Evolutionary conservation across 2,329 filamentous ascomycete genomes (phyloP).

Genomic region (Fusarium graminum): DNA sequence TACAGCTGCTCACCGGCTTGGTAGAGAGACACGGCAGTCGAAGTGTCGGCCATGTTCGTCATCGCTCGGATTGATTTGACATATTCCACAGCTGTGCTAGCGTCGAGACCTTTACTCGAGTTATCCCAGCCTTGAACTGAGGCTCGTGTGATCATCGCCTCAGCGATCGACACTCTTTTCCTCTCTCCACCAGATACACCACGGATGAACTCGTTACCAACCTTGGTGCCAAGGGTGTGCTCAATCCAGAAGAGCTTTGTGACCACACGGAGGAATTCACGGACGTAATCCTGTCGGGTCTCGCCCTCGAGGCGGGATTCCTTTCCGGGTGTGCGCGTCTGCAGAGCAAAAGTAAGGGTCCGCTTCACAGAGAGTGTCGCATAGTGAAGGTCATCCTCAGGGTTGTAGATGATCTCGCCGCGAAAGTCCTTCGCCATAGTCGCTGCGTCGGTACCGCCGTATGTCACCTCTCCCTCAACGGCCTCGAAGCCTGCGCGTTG

Average conservation of each 20-base stretch:
- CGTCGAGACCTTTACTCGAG: constrained; percentile 77
- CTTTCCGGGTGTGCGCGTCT: constrained; percentile 69
- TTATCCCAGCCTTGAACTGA: constrained; percentile 81
- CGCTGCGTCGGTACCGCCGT: constrained; percentile 63
- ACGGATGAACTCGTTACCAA: constrained; percentile 77
- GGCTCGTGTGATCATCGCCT: constrained; percentile 70
- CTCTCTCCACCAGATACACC: constrained; percentile 73
- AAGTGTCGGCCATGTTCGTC: constrained; percentile 78
- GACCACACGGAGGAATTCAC: constrained; percentile 69
- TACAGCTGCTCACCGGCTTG: constrained; percentile 76
- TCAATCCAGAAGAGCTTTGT: constrained; percentile 79
- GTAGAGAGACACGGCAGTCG: constrained; percentile 79
- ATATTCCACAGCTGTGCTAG: constrained; percentile 80
- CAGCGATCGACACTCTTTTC: constrained; percentile 82
- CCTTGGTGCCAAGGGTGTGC: constrained; percentile 75
- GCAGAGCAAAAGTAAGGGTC: constrained; percentile 75
- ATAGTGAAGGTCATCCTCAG: constrained; percentile 77
- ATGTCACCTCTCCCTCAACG: constrained; percentile 74
- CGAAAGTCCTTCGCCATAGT: constrained; percentile 67
- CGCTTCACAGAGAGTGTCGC: constrained; percentile 75
- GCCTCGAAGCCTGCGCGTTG: constrained; percentile 73
- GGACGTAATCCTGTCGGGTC: constrained; percentile 66
- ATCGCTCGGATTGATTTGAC: constrained; percentile 72
- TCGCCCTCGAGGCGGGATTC: constrained; percentile 69
- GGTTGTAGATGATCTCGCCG: constrained; percentile 75